These are phyloP conservation scores for Geotrichum phurueaensis DNA, from an alignment of 1,139 yeast genomes.

Conservation along the genomic window DNA sequence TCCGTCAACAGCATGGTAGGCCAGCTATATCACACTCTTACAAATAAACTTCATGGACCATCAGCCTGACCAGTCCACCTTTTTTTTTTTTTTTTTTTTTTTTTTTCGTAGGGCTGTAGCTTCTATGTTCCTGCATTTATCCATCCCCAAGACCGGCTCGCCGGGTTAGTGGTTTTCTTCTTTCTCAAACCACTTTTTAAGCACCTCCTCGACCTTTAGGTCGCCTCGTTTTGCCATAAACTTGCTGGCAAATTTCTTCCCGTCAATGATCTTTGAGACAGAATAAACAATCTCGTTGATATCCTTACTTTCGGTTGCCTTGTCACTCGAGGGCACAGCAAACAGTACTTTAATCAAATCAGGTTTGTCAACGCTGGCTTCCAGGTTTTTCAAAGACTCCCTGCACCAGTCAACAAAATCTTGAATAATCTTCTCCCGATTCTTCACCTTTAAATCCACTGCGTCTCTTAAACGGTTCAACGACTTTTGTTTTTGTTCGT, in stretches of 20 bases:
- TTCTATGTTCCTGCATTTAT: too few species aligned
- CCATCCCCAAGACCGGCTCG: too few species aligned
- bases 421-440: background rate
- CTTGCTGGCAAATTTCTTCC: slow-evolving; percentile 86
- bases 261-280: slow-evolving; percentile 87
- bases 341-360: slow-evolving; percentile 76
- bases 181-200: background rate
- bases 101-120: too few species aligned
- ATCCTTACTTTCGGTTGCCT: slow-evolving; percentile 47
- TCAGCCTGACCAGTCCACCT: too few species aligned
- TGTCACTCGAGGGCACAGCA: slow-evolving; percentile 58
- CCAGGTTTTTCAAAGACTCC: slow-evolving; percentile 53
- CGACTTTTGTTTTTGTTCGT: too few species aligned
- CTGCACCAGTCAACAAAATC: slow-evolving; percentile 86
- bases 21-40: too few species aligned
- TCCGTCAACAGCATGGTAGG: too few species aligned
- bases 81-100: too few species aligned
- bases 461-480: too few species aligned
- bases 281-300: slow-evolving; percentile 92
- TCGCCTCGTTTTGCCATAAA: slow-evolving; percentile 61
- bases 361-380: slow-evolving; percentile 52
- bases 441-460: background rate
- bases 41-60: too few species aligned
- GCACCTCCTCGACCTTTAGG: background rate
- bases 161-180: background rate